Conservation (phyloP, 2,329 filamentous ascomycete genomes). For the Cadophora luteo-olivacea region DNA sequence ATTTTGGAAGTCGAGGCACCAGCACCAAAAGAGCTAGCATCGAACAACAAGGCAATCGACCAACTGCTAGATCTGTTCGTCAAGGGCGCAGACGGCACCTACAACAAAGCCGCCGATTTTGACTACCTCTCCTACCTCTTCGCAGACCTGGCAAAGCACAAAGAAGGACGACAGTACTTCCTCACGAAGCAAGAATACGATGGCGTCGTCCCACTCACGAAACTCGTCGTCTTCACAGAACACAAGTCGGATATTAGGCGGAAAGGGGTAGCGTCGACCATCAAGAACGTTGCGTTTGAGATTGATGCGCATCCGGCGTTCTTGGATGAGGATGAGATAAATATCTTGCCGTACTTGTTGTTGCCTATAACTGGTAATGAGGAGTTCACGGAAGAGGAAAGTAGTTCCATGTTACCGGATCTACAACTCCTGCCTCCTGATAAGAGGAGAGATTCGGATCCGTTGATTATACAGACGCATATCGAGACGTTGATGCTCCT, state of each 20-base stretch:
- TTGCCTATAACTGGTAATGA: conserved; percentile 88
- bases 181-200: conserved; percentile 78
- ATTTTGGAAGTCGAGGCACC: conserved; percentile 73
- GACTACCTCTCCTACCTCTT: conserved; percentile 96
- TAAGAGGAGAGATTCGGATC: conserved; percentile 82
- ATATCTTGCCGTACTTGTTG: conserved; percentile 87
- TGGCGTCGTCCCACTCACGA: conserved; percentile 84
- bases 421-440: conserved; percentile 88
- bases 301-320: conserved; percentile 74
- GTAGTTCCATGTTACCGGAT: conserved; percentile 84
- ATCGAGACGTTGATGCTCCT: conserved; percentile 87
- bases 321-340: conserved; percentile 73
- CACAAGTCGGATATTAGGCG: conserved; percentile 83
- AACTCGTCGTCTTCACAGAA: conserved; percentile 93
- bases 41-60: conserved; percentile 78
- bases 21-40: conserved; percentile 72
- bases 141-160: conserved; percentile 86
- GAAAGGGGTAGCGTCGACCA: conserved; percentile 92
- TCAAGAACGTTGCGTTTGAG: conserved; percentile 94
- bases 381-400: conserved; percentile 87
- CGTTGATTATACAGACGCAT: conserved; percentile 81
- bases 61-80: conserved; percentile 97
- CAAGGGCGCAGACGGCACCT: conserved; percentile 80
- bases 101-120: conserved; percentile 86
- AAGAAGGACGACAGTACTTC: conserved; percentile 77